Evolutionary conservation across 331 rosid species (phyloP), one percentile per base, ranked within the genome.

Genomic region (Phaseolus coccineus): DNA sequence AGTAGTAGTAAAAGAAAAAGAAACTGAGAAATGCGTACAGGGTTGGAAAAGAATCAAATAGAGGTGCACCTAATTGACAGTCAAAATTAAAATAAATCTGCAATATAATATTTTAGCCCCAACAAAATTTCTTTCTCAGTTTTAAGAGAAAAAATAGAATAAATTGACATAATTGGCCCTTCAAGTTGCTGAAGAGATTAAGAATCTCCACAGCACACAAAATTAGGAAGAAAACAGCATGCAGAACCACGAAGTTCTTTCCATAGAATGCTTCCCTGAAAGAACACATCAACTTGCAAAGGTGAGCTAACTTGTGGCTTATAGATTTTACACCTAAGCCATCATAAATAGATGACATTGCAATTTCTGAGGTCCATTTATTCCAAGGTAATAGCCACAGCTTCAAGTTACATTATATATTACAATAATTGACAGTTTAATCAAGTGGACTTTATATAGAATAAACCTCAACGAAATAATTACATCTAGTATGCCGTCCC

Each of bases 221-320:
- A 61, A 30, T 61, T 31, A 62, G 11, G 44, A 62, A 62, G 66
- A 28, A 58, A 59, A 59, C 66, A 30, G 39, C 66, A 59, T 59
- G 66, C 66, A 59, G 66, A 59, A 28, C 40, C 66, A 59, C 66
- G 40, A 59, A 28, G 66, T 59, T 28, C 39, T 28, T 59, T 30
- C 40, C 66, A 28, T 59, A 13, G 40, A 59, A 59, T 59, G 40
- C 66, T 11, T 57, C 22, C 66, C 66, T 59, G 66, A 59, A 59
- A 59, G 19, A 28, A 28, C 66, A 59, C 66, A 59, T 28, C 66
- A 59, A 59, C 40, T 59, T 28, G 66, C 65, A 28, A 59, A 28
- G 22, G 66, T 59, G 19, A 59, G 66, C 66, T 59, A 59, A 28
- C 10, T 59, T 59, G 39, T 27, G 27, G 66, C 66, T 59, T 28